Base-by-base conservation (phyloP, 1,139 yeast genomes). In the Geotrichum reessii region DNA sequence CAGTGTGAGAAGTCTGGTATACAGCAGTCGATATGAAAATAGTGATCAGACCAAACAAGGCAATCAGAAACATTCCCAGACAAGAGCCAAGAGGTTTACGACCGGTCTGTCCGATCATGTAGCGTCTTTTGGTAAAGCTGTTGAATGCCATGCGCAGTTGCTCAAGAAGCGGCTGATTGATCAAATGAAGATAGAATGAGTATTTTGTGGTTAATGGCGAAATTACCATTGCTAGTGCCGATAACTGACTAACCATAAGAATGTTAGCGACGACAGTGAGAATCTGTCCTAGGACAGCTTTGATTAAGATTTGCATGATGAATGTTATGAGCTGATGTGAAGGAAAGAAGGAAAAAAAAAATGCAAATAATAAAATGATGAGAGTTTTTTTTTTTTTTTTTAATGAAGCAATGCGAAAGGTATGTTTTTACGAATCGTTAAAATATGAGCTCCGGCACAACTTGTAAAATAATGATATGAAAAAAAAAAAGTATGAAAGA, bases 31-130 rank as follows among this genome's bases (percentile, higher is more conserved):
- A 53, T 28, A 59, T 40, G 50, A 59, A 59, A 4, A 47, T 44
- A n/a, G 50, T 44, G 11, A 56, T 33, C 1, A 59, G 54, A 17
- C 61, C 61, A 14, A 51, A 19, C n/a, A 33, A 11, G 19, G 59
- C 51, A n/a, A 59, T 40, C 11, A 47, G 17, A 12, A 46, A 9
- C 54, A 56, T 56, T 3, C 56, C 59, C 14, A 59, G 46, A 19
- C 58, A 53, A n/a, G 57, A 55, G 46, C 59, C 55, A 4, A 57
- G 27, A 6, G 57, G 56, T 7, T 37, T 40, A 11, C 58, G 54
- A 24, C 61, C 61, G 25, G 54, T 53, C 42, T 59, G 61, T n/a
- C 61, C 61, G 33, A 59, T 59, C 61, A 59, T 59, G 58, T 59
- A 59, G 24, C 61, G 48, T 31, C 51, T 56, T 24, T 56, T 56